Conservation (phyloP, 805 yeast genomes). For the Zygosaccharomyces lentus region DNA sequence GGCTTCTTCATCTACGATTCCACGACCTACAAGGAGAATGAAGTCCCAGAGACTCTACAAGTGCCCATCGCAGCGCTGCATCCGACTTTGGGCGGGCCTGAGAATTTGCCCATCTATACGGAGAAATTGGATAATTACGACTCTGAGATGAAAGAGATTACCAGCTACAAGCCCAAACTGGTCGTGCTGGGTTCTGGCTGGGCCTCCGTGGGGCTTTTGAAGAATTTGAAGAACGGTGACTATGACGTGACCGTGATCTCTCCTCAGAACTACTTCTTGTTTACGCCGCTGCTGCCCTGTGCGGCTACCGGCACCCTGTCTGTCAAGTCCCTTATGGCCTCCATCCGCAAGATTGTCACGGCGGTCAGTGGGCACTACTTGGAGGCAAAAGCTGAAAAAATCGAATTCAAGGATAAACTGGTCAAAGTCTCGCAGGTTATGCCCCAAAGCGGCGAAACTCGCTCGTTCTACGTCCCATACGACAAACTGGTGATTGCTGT, state of each 20-base stretch:
- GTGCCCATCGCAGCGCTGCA: constrained; percentile 51
- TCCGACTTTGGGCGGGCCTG: constrained; percentile 65
- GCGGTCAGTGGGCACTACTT: constrained; percentile 55
- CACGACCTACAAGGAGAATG: constrained; percentile 52
- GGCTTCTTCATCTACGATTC: constrained; percentile 62
- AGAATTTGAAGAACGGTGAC: constrained; percentile 47
- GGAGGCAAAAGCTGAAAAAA: constrained; percentile 57
- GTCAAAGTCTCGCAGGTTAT: constrained; percentile 50
- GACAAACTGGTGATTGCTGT: constrained; percentile 66
- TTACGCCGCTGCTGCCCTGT: constrained; percentile 65
- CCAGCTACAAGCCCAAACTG: constrained; percentile 49
- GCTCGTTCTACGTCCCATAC: constrained; percentile 60
- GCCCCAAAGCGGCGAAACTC: constrained; percentile 38
- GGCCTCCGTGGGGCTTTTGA: constrained; percentile 62
- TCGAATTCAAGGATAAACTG: constrained; percentile 52
- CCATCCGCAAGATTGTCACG: constrained; percentile 53
- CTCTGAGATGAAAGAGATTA: constrained; percentile 41
- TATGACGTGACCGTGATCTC: constrained; percentile 64
- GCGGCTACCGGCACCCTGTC: constrained; percentile 71
- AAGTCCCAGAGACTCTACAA: constrained; percentile 40
- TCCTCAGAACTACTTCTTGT: constrained; percentile 64
- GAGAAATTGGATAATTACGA: constrained; percentile 57
- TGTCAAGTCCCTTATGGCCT: constrained; percentile 58
- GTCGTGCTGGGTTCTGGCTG: constrained; percentile 68
- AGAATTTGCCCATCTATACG: constrained; percentile 58